Evolutionary conservation across 2,329 filamentous ascomycete species (phyloP).

Genomic region (Cercospora beticola): DNA sequence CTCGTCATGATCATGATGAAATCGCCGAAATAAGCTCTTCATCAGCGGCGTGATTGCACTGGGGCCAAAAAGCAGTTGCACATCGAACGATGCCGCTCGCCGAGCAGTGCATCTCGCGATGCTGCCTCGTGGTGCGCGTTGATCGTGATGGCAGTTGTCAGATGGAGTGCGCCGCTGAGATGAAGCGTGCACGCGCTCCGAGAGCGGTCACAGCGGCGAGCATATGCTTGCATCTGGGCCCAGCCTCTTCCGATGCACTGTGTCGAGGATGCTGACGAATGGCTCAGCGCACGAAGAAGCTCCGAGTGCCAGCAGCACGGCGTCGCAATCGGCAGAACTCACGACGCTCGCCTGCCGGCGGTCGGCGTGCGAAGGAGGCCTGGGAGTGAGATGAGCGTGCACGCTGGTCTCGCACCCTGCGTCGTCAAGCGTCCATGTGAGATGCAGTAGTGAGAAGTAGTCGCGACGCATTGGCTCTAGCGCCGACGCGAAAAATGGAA

Average conservation of each 20-base stretch:
- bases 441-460: neutral
- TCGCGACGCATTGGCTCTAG: neutral
- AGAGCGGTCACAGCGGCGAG: neutral
- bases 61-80: neutral
- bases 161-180: too few relatives aligned
- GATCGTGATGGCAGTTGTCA: too few relatives aligned
- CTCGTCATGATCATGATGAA: neutral
- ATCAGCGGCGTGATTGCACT: neutral
- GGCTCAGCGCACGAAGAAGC: neutral
- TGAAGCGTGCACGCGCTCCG: too few relatives aligned
- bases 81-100: neutral
- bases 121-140: too few relatives aligned
- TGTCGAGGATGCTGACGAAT: constrained; percentile 15
- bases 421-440: constrained; percentile 1
- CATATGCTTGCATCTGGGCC: neutral
- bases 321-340: constrained; percentile 1
- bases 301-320: neutral
- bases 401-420: neutral
- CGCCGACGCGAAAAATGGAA: neutral
- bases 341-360: neutral
- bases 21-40: neutral
- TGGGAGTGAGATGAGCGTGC: neutral
- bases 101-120: neutral
- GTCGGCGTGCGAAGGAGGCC: neutral
- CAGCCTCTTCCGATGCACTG: neutral